Evolutionary conservation across 2,329 filamentous ascomycete species (phyloP).

Genomic region (Keithomyces neogunnii): DNA sequence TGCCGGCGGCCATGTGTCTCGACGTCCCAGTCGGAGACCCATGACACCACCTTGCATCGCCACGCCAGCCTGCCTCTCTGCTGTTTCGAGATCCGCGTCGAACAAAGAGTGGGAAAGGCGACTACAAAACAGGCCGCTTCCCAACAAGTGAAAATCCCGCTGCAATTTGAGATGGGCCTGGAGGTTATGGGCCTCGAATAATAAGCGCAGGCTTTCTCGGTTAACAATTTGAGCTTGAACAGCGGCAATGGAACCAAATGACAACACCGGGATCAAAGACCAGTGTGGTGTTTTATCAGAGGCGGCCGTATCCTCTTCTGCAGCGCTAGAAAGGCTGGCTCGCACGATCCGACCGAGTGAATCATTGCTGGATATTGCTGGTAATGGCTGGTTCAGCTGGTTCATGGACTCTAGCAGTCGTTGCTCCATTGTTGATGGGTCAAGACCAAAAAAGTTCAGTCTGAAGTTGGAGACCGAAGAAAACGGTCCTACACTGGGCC

Average conservation of each 20-base stretch:
- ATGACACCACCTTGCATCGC: constrained; percentile 63
- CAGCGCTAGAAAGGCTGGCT: constrained; percentile 25
- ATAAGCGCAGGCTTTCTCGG: constrained; percentile 61
- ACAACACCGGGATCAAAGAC: constrained; percentile 58
- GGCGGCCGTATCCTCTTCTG: constrained; percentile 5
- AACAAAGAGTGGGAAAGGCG: constrained; percentile 78
- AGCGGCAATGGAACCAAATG: constrained; percentile 64
- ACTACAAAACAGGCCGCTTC: constrained; percentile 75
- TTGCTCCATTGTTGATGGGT: constrained; percentile 36
- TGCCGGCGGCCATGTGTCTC: constrained; percentile 84
- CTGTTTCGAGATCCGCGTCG: constrained; percentile 69
- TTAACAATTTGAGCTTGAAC: constrained; percentile 73
- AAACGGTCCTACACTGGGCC: background rate
- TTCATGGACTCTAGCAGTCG: constrained; percentile 43
- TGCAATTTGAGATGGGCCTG: constrained; percentile 66
- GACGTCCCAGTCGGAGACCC: constrained; percentile 73
- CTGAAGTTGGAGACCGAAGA: constrained; percentile 11
- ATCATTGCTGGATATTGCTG: constrained; percentile 19
- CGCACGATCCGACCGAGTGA: constrained; percentile 31
- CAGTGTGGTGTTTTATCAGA: constrained; percentile 41
- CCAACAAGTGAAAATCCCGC: constrained; percentile 72
- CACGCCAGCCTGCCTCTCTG: constrained; percentile 63
- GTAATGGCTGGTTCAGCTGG: constrained; percentile 27
- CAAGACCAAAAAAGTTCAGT: constrained; percentile 41
- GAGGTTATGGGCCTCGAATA: constrained; percentile 68